phyloP scores from a whole-genome alignment of 2,329 filamentous ascomycete species.

The Beauveria scarabaeidicola region DNA sequence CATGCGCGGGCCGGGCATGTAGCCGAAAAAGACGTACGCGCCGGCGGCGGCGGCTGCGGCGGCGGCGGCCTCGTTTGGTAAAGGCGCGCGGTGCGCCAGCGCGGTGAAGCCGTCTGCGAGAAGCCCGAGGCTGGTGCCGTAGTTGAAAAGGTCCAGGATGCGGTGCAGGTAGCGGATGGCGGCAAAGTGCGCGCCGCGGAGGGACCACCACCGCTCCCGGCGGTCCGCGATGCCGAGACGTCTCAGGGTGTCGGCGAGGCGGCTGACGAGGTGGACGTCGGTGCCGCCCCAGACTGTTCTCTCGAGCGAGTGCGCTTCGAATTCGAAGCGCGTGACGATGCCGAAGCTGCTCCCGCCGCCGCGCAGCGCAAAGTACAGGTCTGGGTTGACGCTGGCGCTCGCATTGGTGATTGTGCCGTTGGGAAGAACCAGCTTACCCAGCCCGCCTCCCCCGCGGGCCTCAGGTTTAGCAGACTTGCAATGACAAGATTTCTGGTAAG shows the following conservation, averaged over 20 bases:
- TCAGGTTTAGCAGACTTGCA: too few relatives aligned
- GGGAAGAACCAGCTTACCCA: constrained; percentile 28
- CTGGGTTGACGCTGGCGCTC: constrained; percentile 23
- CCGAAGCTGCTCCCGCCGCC: constrained; percentile 38
- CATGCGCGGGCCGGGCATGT: background rate
- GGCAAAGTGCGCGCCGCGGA: background rate
- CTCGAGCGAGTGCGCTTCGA: background rate
- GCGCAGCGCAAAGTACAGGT: constrained; percentile 36
- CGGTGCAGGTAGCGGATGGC: background rate
- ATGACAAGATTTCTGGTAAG: too few relatives aligned
- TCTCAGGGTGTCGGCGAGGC: background rate
- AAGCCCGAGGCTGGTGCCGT: background rate
- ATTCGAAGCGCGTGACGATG: constrained; percentile 20
- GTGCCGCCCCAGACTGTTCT: background rate
- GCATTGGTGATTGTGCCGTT: constrained; percentile 30
- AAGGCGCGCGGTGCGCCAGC: background rate
- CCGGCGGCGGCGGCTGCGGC: too few relatives aligned
- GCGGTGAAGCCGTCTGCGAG: background rate
- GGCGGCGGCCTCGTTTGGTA: background rate
- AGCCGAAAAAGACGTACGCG: background rate
- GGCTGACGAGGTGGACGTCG: background rate
- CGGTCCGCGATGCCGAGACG: background rate
- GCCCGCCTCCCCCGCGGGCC: too few relatives aligned
- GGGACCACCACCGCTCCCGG: background rate
- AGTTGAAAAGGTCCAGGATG: background rate